Evolutionary conservation across 306 rosid species (phyloP).

Genomic region (Ceratonia siliqua): DNA sequence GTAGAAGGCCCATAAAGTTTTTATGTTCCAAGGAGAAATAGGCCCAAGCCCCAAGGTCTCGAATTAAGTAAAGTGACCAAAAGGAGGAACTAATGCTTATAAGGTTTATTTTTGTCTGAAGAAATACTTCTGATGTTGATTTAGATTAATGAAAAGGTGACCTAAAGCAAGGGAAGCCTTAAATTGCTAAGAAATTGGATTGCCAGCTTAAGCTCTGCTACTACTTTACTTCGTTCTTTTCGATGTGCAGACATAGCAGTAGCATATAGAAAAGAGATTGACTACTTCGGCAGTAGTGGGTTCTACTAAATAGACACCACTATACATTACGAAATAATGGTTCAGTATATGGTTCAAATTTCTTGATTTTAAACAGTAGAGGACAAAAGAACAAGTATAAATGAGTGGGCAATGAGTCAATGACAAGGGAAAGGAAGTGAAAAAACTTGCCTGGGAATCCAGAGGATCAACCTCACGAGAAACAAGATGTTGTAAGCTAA

Average conservation of each 20-base stretch:
- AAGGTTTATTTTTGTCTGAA: not conserved
- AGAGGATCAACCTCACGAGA: slow-evolving; percentile 88
- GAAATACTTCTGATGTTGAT: not conserved
- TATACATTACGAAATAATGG: not conserved
- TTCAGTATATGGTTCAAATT: not conserved
- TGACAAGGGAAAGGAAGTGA: not conserved
- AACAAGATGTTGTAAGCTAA: slow-evolving; percentile 84
- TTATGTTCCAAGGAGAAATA: not conserved
- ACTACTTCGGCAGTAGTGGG: not conserved
- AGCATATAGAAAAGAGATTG: not conserved
- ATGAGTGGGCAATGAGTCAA: not conserved
- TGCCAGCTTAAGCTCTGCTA: not conserved
- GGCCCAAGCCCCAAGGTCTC: not conserved
- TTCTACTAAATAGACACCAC: not conserved
- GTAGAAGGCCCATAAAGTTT: not conserved
- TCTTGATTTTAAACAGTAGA: not conserved
- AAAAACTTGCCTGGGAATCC: slow-evolving; percentile 71
- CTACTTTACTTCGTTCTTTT: slow-evolving; percentile 14
- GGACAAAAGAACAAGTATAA: not conserved
- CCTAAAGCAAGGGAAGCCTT: slow-evolving; percentile 3
- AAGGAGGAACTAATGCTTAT: slow-evolving; percentile 8
- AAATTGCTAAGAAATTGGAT: not conserved
- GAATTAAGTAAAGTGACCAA: slow-evolving; percentile 17
- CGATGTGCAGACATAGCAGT: not conserved
- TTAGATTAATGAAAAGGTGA: not conserved